phyloP scores from a whole-genome alignment of 2,329 filamentous ascomycete species.

The Aspergillus glaucus region DNA sequence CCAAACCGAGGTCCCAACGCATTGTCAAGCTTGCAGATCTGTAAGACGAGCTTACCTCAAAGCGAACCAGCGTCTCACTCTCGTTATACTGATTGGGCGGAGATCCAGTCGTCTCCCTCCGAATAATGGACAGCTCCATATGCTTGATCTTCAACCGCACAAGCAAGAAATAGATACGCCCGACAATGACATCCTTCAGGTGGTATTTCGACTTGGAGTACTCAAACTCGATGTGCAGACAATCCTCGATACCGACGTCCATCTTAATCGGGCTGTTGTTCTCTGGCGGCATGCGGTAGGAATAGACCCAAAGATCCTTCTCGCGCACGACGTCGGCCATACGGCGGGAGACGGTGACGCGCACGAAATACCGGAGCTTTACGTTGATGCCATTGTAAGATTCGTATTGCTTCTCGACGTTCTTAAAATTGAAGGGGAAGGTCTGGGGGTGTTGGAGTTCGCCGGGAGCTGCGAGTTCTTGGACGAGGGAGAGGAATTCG shows the following conservation, averaged over 20 bases:
- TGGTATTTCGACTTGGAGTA: slow-evolving; percentile 99
- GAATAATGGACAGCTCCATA: slow-evolving; percentile 98
- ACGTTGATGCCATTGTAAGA: slow-evolving; percentile 99
- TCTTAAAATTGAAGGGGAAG: slow-evolving; percentile 99
- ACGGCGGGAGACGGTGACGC: slow-evolving; percentile 89
- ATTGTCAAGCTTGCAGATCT: background rate
- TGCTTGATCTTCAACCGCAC: slow-evolving; percentile 99
- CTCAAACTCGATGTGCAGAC: slow-evolving; percentile 97
- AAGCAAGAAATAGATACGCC: slow-evolving; percentile 94
- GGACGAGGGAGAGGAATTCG: slow-evolving; percentile 94
- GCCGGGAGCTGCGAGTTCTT: slow-evolving; percentile 92
- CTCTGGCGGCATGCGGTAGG: slow-evolving; percentile 94
- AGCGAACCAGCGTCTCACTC: slow-evolving; percentile 93
- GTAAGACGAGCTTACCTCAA: slow-evolving; percentile 60
- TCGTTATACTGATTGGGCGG: slow-evolving; percentile 99
- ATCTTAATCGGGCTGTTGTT: slow-evolving; percentile 99
- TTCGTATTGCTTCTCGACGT: slow-evolving; percentile 99
- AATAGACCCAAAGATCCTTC: slow-evolving; percentile 99
- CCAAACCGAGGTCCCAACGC: background rate
- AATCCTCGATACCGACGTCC: slow-evolving; percentile 99
- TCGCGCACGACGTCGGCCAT: slow-evolving; percentile 98
- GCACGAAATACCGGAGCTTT: slow-evolving; percentile 95
- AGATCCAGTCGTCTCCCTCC: slow-evolving; percentile 90
- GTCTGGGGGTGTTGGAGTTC: slow-evolving; percentile 98
- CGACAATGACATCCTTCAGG: slow-evolving; percentile 97